Evolutionary conservation across 176 grass and related monocot species (phyloP), one percentile per base, ranked within the genome.

Genomic region (Lolium multiflorum): DNA sequence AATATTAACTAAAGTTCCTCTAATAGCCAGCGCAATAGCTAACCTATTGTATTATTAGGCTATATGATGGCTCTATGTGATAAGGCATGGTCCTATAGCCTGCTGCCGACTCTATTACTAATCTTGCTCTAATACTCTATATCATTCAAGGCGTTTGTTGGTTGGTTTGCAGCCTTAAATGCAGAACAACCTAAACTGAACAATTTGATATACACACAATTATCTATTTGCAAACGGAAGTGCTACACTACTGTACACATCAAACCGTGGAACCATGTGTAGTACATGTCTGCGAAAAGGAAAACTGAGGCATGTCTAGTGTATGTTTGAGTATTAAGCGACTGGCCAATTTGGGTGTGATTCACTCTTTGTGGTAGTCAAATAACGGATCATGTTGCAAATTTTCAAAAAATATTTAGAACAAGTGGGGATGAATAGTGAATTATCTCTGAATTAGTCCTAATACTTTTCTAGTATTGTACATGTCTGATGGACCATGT

Each of bases 191-290:
- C 46, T 56, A 1, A 35, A 74, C 57, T 56, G 58, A 61, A 74
- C 3, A 41, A 41, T 41, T 41, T 41, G 39, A 58, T 60, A 60
- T 25, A 77, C 37, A 59, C 48, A 75, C 12, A 74, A 49, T 18
- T 5, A 76, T 76, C 59, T 57, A 76, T 71, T 78, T 77, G 50
- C 78, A 70, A 60, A 85, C 59, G 20, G 59, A 61, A 77, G 20
- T 13, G 20, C 47, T 69, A 48, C 49, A 76, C 54, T 81, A 25
- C 49, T 9, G 59, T 11, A 37, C 78, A 80, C 20, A 66, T 49
- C 46, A 76, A 89, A 22, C 77, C 68, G 67, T 75, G 59, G 69
- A 77, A 41, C 77, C 60, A 85, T 85, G 71, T 11, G 4, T 41
- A 68, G 11, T 26, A 11, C 49, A 59, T 46, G 21, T 18, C 67